Conservation (phyloP, 257 asterid genomes). For the Penstemon newberryi region DNA sequence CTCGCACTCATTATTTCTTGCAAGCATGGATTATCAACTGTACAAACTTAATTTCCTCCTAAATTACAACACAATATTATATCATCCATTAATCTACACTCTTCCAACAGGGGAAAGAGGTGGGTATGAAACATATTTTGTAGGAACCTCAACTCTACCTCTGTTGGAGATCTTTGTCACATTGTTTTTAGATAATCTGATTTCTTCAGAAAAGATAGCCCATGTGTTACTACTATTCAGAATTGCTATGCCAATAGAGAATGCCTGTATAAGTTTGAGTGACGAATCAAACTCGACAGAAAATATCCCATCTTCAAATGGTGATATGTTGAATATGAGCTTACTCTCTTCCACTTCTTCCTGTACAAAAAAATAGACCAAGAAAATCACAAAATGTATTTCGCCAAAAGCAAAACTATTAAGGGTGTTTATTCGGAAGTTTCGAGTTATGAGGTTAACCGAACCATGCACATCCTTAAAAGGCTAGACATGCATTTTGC, state of each 20-base stretch:
- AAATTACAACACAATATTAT: background rate
- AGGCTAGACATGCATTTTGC: too few relatives aligned
- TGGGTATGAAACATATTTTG: slow-evolving; percentile 40
- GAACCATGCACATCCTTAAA: too few relatives aligned
- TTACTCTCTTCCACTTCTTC: slow-evolving; percentile 42
- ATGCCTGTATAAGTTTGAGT: slow-evolving; percentile 58
- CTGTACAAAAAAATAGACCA: slow-evolving; percentile 32
- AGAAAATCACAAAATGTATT: background rate
- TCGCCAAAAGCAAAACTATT: too few relatives aligned
- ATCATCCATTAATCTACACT: slow-evolving; percentile 31
- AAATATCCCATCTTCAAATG: slow-evolving; percentile 62
- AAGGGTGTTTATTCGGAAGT: too few relatives aligned
- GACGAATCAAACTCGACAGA: slow-evolving; percentile 66
- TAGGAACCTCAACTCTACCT: slow-evolving; percentile 35
- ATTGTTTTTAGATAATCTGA: slow-evolving; percentile 21
- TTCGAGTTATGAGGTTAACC: too few relatives aligned
- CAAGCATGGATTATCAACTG: too few relatives aligned
- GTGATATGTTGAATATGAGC: slow-evolving; percentile 45
- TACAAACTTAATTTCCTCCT: too few relatives aligned
- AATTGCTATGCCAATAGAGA: slow-evolving; percentile 58
- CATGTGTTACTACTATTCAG: slow-evolving; percentile 40
- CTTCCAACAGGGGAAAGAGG: slow-evolving; percentile 57
- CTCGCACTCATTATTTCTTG: too few relatives aligned
- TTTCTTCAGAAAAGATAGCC: slow-evolving; percentile 34
- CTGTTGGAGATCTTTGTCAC: slow-evolving; percentile 26